Percentiles rank a stretch among this genome's conserved stretches.
These are phyloP conservation scores for Colletotrichum gloeosporioides DNA, from an alignment of 2,329 filamentous ascomycete species.

Conservation along the genomic window DNA sequence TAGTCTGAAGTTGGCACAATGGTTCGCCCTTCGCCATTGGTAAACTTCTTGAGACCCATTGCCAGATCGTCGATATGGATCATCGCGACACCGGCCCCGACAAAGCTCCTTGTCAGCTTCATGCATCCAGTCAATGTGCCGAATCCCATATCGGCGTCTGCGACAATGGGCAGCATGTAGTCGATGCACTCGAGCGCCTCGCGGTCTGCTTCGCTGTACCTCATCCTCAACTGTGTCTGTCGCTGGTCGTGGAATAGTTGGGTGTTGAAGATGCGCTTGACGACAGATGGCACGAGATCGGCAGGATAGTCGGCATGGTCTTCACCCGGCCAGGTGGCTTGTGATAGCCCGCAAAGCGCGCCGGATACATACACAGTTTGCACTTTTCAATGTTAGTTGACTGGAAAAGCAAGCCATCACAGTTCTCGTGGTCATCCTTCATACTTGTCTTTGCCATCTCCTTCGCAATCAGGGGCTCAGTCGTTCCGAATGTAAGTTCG, in stretches of 20 bases:
- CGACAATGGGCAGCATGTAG: constrained; percentile 44
- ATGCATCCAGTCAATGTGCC: constrained; percentile 42
- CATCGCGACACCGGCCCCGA: constrained; percentile 47
- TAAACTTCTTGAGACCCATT: constrained; percentile 49
- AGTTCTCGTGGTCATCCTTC: rapidly evolving
- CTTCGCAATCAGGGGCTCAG: constrained; percentile 36
- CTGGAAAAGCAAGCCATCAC: background rate
- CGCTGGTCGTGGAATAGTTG: constrained; percentile 46
- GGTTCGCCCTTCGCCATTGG: constrained; percentile 42
- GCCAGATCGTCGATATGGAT: constrained; percentile 48
- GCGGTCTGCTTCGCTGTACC: constrained; percentile 32
- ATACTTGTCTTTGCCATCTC: constrained; percentile 34
- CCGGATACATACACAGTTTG: constrained; percentile 46
- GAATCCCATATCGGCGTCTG: constrained; percentile 49
- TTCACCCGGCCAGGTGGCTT: constrained; percentile 40
- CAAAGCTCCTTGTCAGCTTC: constrained; percentile 45
- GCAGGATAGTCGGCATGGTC: constrained; percentile 48
- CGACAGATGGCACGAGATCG: constrained; percentile 45
- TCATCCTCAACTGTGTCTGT: constrained; percentile 41
- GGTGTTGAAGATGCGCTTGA: constrained; percentile 43
- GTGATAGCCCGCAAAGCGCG: constrained; percentile 41
- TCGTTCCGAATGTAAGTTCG: constrained; percentile 43
- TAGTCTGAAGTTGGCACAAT: constrained; percentile 45
- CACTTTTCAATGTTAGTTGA: constrained; percentile 10
- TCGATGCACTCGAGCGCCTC: constrained; percentile 39